Evolutionary conservation across 2,329 filamentous ascomycete genomes (phyloP).

Genomic region (Zasmidium cellare): DNA sequence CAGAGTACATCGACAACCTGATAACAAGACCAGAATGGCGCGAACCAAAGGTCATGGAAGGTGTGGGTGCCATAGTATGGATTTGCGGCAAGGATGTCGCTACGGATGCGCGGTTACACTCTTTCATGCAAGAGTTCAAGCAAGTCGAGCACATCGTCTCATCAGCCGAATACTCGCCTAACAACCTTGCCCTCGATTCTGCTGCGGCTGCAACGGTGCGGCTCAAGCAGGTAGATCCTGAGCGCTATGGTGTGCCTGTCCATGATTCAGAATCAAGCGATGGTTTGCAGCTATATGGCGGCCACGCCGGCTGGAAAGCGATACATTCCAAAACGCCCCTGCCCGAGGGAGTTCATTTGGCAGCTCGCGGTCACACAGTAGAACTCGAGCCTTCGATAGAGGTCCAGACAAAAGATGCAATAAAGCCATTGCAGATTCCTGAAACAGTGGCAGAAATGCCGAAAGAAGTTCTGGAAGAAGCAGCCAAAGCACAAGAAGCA

Average conservation of each 20-base stretch:
- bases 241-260: conserved; percentile 69
- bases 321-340: conserved; percentile 17
- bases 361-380: conserved; percentile 36
- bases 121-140: conserved; percentile 66
- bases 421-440: conserved; percentile 52
- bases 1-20: conserved; percentile 69
- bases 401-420: conserved; percentile 49
- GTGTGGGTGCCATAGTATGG: conserved; percentile 75
- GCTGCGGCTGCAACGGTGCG: conserved; percentile 66
- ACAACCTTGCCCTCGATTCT: conserved; percentile 70
- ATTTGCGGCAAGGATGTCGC: conserved; percentile 70
- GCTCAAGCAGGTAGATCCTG: conserved; percentile 70
- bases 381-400: conserved; percentile 39
- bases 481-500: conserved; percentile 43
- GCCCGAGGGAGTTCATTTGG: conserved; percentile 27
- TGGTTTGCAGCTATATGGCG: conserved; percentile 15
- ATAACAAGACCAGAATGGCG: conserved; percentile 72
- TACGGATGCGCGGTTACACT: conserved; percentile 61
- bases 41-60: conserved; percentile 62
- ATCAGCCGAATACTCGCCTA: conserved; percentile 70
- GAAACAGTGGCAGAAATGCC: conserved; percentile 45
- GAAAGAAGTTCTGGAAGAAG: conserved; percentile 55
- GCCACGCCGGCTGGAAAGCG: conserved; percentile 11
- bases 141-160: conserved; percentile 75
- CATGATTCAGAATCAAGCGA: conserved; percentile 57